phyloP scores from a whole-genome alignment of 257 asterid species.

The Ophiorrhiza pumila region DNA sequence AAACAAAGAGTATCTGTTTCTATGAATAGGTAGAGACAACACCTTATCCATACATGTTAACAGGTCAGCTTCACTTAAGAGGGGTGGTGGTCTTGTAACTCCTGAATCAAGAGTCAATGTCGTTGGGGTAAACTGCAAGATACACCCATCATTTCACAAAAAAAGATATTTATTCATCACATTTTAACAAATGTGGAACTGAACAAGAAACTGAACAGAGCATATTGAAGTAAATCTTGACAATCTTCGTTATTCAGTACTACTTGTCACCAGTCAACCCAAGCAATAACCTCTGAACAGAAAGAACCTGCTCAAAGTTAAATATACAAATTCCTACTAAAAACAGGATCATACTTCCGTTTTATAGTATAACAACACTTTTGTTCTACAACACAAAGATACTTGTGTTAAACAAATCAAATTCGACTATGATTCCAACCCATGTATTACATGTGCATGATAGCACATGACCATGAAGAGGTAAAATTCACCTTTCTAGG shows the following conservation, averaged over 20 bases:
- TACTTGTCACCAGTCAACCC: neutral
- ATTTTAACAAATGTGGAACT: neutral
- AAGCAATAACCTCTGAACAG: neutral
- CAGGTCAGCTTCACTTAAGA: constrained; percentile 92
- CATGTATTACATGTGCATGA: neutral
- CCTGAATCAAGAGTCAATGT: constrained; percentile 92
- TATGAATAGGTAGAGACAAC: constrained; percentile 19
- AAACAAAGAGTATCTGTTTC: constrained; percentile 12
- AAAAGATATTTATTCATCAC: neutral
- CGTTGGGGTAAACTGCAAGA: constrained; percentile 76
- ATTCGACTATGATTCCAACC: neutral
- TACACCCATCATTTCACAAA: neutral
- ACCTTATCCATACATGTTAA: constrained; percentile 97
- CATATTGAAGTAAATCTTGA: neutral
- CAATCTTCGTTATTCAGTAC: neutral
- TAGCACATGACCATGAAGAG: neutral
- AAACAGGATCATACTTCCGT: neutral
- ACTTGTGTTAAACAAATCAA: neutral
- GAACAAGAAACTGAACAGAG: neutral
- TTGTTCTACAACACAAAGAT: neutral
- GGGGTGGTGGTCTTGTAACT: constrained; percentile 95
- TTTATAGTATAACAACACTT: neutral
- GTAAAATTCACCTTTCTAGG: neutral
- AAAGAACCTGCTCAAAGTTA: neutral
- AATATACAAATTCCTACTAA: neutral